Base-by-base conservation (phyloP, 768 basidiomycete species). In the Brasilioporus rufonigricans region DNA sequence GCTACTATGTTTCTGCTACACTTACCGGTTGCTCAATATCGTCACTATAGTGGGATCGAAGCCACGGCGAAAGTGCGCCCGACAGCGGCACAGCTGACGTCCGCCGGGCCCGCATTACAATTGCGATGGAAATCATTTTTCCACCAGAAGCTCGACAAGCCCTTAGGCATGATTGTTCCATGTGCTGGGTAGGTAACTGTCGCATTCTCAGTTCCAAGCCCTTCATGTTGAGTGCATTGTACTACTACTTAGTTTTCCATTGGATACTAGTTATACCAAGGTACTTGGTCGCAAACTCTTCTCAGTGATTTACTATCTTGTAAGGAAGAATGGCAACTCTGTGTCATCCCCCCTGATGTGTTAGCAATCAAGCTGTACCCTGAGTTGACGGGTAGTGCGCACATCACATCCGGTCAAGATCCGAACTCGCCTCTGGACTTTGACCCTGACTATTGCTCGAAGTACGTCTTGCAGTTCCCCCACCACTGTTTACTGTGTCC, bases 1-100 rank as follows among this genome's bases (percentile, higher is more conserved):
- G 75, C 35, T 5, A 2, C 53, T 12, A 16, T 11, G 9, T 16
- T 19, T 33, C 2, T 39, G 13, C 1, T 43, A 1, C 19, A 39
- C 27, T 26, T n/a, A 7, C 26, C 43, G 2, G 24, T 26, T 44
- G 8, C 23, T 58, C 11, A 53, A 11, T 38, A 7, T 19, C n/a
- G 23, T 44, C 7, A n/a, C 49, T 32, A 85, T 81, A 19, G 83
- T 56, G 82, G 73, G 5, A 57, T 82, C 10, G 82, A 85, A 58
- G 78, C 77, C 12, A 77, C 79, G 0, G 70, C 79, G 48, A 86
- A 84, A 64, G 56, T 85, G 19, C 74, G 86, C 12, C 85, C 83
- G 1, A 75, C 66, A 6, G 56, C 64, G 1, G 70, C 70, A n/a
- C 84, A 87, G 39, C 65, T 85, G 19, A 66, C 73, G 48, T 72